Percentiles rank a stretch among this genome's conserved stretches.
Conservation (phyloP, 2,329 filamentous ascomycete species). For the Trichophyton schoenleinii region DNA sequence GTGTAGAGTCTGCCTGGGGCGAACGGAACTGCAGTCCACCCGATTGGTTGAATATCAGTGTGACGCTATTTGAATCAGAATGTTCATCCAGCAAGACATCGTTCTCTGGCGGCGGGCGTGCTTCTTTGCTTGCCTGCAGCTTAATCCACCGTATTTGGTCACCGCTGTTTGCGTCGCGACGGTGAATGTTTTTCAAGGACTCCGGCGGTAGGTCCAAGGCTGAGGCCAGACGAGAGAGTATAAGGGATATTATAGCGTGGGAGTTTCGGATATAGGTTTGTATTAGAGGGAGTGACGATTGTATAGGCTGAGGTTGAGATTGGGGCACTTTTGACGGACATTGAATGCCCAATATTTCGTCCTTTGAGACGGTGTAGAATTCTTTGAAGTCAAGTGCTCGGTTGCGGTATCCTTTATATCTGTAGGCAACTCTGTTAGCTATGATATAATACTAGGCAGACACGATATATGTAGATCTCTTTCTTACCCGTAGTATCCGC, state of each 20-base stretch:
- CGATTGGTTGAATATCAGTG: conserved; percentile 9
- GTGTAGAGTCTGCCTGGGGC: neutral
- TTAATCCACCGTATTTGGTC: conserved; percentile 12
- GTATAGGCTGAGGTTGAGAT: conserved; percentile 7
- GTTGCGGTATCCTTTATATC: conserved; percentile 11
- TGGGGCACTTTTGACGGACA: neutral
- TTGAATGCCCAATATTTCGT: conserved; percentile 8
- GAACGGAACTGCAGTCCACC: conserved; percentile 9
- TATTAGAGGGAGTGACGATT: conserved; percentile 4
- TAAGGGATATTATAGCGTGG: conserved; percentile 8
- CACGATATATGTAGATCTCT: neutral
- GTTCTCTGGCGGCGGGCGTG: neutral
- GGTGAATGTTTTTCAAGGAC: conserved; percentile 7
- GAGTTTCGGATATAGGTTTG: conserved; percentile 7
- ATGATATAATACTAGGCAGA: neutral
- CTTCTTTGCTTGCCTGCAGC: conserved; percentile 7
- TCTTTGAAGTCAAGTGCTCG: conserved; percentile 11
- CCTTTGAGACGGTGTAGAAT: conserved; percentile 12
- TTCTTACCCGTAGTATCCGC: conserved; percentile 10
- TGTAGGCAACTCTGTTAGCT: neutral
- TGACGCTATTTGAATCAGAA: conserved; percentile 11
- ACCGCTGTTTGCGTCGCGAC: conserved; percentile 8
- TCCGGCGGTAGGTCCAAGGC: conserved; percentile 7
- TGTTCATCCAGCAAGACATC: conserved; percentile 10
- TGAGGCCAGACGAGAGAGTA: conserved; percentile 5